Evolutionary conservation across 83 land plant genomes (phyloP).

Genomic region (Picea abies): DNA sequence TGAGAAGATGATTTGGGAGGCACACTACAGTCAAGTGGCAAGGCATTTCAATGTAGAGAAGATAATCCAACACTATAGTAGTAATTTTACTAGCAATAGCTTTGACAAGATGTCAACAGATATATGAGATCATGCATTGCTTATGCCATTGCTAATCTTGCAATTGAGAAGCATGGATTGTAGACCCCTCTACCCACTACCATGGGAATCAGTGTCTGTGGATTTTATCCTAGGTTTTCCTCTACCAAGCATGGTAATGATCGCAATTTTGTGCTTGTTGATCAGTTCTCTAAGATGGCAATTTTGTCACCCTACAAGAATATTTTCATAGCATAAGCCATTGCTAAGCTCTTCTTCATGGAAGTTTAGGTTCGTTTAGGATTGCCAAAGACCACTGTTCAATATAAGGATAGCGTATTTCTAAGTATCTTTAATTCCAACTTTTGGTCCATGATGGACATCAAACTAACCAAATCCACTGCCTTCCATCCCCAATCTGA

Average conservation of each 20-base stretch:
- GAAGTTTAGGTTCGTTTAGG: neutral
- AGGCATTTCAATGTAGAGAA: neutral
- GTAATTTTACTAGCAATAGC: too few species aligned
- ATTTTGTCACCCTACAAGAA: neutral
- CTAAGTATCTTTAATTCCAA: too few species aligned
- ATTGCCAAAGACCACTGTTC: neutral
- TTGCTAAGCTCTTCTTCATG: neutral
- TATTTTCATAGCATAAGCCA: neutral
- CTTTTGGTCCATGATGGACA: too few species aligned
- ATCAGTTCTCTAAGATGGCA: constrained; percentile 13
- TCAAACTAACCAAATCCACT: too few species aligned
- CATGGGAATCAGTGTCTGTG: neutral
- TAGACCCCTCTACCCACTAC: too few species aligned
- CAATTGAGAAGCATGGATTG: too few species aligned
- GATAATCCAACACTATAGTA: too few species aligned
- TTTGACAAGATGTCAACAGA: neutral
- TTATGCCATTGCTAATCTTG: neutral
- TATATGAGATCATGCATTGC: neutral
- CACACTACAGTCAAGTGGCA: too few species aligned
- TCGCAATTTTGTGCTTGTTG: neutral
- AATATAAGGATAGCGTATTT: too few species aligned
- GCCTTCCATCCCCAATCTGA: too few species aligned
- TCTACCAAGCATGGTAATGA: neutral
- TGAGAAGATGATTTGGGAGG: too few species aligned
- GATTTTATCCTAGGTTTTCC: neutral